Evolutionary conservation across 2,329 filamentous ascomycete genomes (phyloP), one percentile per base, ranked within the genome.

Genomic region (Diaporthe vaccinii): DNA sequence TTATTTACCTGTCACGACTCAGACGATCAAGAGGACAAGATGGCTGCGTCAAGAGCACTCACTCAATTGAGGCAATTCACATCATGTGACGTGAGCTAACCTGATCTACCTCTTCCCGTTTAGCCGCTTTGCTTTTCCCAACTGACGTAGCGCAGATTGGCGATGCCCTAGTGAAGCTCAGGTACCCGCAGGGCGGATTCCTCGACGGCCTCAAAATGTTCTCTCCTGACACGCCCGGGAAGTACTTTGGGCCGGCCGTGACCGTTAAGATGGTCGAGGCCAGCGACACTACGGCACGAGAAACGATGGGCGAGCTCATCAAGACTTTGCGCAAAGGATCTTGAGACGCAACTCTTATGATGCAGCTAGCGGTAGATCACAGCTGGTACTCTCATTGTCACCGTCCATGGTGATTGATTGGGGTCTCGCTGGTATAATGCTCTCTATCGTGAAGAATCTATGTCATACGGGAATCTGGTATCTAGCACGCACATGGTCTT

Each of bases 211-310:
- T 77, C 53, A 59, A n/a, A 41, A 67, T 77, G 71, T 74, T 49
- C 39, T 74, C 76, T 3, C 76, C 74, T 3, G 71, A 71, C 41
- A 36, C 49, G 4, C 44, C 44, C 2, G 65, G 36, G 22, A 62
- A 20, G 31, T 49, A 55, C 14, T 53, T 58, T 10, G 78, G 78
- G 10, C 77, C 78, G 5, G 77, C 72, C 20, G 58, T 78, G 15
- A 78, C 78, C 1, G 77, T 78, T 17, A 72, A 77, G 58, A 77
- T 78, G 74, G 77, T 78, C 1, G 74, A 75, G 61, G n/a, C 55
- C 22, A 75, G 75, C 72, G 77, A 78, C 20, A 69, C 36, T 6
- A 61, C 71, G 3, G 34, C 74, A 3, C 77, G 59, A 17, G 59
- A 44, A 17, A 17, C 7, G 14, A 62, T 62, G 59, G 59, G 39